Percentiles rank a stretch among this genome's conserved stretches.
Evolutionary conservation across 345 rosid genomes (phyloP).

Genomic region (Camelina sativa): DNA sequence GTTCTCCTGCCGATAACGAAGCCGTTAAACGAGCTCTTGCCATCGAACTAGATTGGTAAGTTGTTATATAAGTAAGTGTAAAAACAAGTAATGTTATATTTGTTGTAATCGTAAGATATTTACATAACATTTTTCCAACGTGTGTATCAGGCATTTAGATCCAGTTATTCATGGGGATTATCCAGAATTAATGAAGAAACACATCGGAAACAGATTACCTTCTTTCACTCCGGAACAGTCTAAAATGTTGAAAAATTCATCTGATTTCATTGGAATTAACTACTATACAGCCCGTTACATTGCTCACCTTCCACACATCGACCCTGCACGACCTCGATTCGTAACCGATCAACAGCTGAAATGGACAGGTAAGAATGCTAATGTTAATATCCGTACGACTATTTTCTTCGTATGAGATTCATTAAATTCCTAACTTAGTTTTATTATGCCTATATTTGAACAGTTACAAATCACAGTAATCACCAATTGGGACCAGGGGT

Average conservation of each 20-base stretch:
- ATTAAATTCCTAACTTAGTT: slow-evolving; percentile 8
- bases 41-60: slow-evolving; percentile 31
- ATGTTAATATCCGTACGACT: background rate
- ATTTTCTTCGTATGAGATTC: background rate
- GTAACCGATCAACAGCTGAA: slow-evolving; percentile 27
- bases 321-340: slow-evolving; percentile 13
- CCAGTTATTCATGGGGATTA: slow-evolving; percentile 38
- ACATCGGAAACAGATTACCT: slow-evolving; percentile 31
- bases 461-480: slow-evolving; percentile 31
- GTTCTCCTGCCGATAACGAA: slow-evolving; percentile 32
- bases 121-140: background rate
- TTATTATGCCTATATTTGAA: background rate
- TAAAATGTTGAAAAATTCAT: slow-evolving; percentile 31
- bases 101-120: background rate
- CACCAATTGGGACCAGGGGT: slow-evolving; percentile 40
- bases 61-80: background rate
- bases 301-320: slow-evolving; percentile 25
- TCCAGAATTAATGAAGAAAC: slow-evolving; percentile 28
- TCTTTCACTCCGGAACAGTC: slow-evolving; percentile 38
- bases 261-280: slow-evolving; percentile 38
- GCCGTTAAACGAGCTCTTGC: slow-evolving; percentile 37
- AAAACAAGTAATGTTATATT: background rate
- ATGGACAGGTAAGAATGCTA: slow-evolving; percentile 17
- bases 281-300: slow-evolving; percentile 23
- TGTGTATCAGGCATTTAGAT: slow-evolving; percentile 33